Base-by-base conservation (phyloP, 1,139 yeast species). In the Saccharomycopsis phalli region DNA sequence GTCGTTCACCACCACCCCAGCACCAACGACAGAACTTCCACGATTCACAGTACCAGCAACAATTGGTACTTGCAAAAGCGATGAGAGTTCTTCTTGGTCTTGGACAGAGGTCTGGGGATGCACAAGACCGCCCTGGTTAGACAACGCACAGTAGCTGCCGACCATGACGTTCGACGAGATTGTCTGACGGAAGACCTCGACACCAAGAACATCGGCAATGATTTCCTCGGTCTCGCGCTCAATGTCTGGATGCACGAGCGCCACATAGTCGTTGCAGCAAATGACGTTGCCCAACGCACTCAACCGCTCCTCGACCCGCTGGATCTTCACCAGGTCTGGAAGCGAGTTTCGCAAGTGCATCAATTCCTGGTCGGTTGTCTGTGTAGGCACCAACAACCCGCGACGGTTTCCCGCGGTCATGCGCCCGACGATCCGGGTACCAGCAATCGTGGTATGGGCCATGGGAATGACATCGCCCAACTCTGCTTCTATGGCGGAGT, bases 321-420 rank as follows among this genome's bases (percentile, higher is more conserved):
- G 98, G 54, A 93, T 86, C 65, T 83, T 87, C 51, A 93, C 96
- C 38, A 80, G 64, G 55, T 93, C 98, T n/a, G 99, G 99, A 53
- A 93, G 73, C 48, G 95, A 81, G 68, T 93, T 93, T 74, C 99
- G 77, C 58, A 93, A 68, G 65, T 93, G 98, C 80, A 87, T 93
- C 53, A 93, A 76, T 64, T 93, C 99, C 65, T 91, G 98, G 62
- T 93, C 99, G n/a, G 97, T 86, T 39, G 98, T 93, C 63, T 88
- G 95, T 22, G 94, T 84, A 47, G 99, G 99, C 14, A 93, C 98
- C 45, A 93, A 72, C 51, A 93, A 69, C 32, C 99, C 99, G 60
- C 97, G 76, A 69, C 98, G 80, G 71, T 93, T 93, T 57, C 99
- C 99, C 31, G 96, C 96, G 32, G 95, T 83, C 95, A 93, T 83